phyloP scores from a whole-genome alignment of 1,284 basidiomycete species.

The Porogramme epimiltina region DNA sequence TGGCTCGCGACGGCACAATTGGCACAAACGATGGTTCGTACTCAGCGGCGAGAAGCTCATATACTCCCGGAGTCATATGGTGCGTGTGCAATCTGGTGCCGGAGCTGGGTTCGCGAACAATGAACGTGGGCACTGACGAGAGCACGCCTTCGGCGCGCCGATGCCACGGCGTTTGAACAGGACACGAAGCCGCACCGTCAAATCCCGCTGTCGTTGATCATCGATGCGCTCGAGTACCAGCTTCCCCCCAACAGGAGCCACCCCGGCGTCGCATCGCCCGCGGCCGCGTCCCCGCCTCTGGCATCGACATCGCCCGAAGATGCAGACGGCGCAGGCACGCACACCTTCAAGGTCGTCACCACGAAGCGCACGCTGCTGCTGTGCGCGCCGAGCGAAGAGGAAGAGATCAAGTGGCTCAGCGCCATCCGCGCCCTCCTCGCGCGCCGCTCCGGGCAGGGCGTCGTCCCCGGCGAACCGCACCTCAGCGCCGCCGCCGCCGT shows the following conservation, averaged over 20 bases:
- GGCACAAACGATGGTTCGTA: constrained; percentile 95
- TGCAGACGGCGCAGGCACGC: constrained; percentile 43
- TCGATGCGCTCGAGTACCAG: constrained; percentile 92
- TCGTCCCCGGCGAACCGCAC: constrained; percentile 38
- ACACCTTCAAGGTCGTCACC: constrained; percentile 96
- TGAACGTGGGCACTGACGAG: constrained; percentile 12
- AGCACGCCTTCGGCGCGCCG: constrained; percentile 8
- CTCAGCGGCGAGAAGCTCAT: constrained; percentile 80
- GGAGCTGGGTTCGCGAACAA: constrained; percentile 10
- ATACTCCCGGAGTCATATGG: constrained; percentile 90
- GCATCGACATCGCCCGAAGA: constrained; percentile 33
- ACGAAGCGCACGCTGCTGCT: constrained; percentile 88
- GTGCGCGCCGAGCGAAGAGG: constrained; percentile 95
- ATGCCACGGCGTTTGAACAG: constrained; percentile 42
- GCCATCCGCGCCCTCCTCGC: constrained; percentile 90
- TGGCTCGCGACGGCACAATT: constrained; percentile 88
- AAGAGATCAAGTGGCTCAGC: constrained; percentile 98
- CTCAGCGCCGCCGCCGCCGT: constrained; percentile 8
- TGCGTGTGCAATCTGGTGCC: constrained; percentile 40
- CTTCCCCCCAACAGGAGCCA: constrained; percentile 43
- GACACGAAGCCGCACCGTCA: constrained; percentile 86
- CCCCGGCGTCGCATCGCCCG: constrained; percentile 32
- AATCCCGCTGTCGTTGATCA: constrained; percentile 82
- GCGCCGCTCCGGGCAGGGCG: constrained; percentile 56
- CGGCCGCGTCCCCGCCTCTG: constrained; percentile 36